Percentiles rank a stretch among this genome's conserved stretches.
Evolutionary conservation across 371 early-diverging fungal genomes (phyloP).

Genomic region (Entomophthora muscae): DNA sequence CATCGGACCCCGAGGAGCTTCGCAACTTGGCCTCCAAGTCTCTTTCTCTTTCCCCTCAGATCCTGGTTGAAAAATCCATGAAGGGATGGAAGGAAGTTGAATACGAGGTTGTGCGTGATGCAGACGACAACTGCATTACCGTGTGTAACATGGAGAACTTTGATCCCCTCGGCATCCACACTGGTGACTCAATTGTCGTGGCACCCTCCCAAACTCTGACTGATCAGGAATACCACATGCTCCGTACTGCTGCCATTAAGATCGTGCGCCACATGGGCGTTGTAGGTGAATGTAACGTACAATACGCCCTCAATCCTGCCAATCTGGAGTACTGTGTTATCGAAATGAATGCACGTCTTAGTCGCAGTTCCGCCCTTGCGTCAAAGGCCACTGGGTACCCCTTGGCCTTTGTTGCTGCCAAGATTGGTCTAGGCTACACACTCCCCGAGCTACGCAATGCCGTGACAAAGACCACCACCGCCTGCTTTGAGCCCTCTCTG

Average conservation of each 20-base stretch:
- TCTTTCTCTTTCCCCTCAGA: constrained; percentile 75
- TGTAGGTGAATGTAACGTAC: constrained; percentile 94
- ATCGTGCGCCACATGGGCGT: constrained; percentile 78
- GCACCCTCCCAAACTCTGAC: constrained; percentile 87
- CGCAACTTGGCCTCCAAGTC: constrained; percentile 59
- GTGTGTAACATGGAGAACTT: constrained; percentile 98
- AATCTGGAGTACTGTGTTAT: constrained; percentile 87
- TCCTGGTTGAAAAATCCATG: constrained; percentile 86
- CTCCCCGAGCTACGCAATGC: constrained; percentile 73
- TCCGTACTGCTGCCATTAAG: constrained; percentile 48
- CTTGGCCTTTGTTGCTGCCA: constrained; percentile 93
- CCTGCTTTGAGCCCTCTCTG: constrained; percentile 88
- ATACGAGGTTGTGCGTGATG: constrained; percentile 91
- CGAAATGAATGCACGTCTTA: constrained; percentile 93
- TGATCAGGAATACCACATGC: constrained; percentile 92
- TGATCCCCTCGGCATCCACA: constrained; percentile 93
- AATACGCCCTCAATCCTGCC: constrained; percentile 89
- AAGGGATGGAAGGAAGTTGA: constrained; percentile 98
- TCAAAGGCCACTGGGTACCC: constrained; percentile 96
- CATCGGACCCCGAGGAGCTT: constrained; percentile 60
- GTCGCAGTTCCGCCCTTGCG: constrained; percentile 75
- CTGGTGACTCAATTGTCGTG: constrained; percentile 94
- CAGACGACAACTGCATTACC: constrained; percentile 83
- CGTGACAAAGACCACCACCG: constrained; percentile 85
- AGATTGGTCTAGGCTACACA: constrained; percentile 80